Evolutionary conservation across 352 stramenopile genomes (phyloP), one percentile per base, ranked within the genome.

Genomic region (Saprolegnia diclina): DNA sequence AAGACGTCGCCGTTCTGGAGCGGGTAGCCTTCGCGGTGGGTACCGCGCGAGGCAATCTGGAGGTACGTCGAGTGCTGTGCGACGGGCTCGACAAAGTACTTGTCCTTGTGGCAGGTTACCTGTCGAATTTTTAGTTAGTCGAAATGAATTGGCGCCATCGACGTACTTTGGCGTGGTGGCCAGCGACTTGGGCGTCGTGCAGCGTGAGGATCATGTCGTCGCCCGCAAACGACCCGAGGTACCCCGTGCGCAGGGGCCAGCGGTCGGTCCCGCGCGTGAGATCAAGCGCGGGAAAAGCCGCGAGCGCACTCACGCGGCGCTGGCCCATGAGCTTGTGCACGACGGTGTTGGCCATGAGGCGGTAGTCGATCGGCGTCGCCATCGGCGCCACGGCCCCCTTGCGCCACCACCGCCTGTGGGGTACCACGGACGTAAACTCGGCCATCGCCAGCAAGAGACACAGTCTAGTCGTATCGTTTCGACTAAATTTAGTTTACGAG

Each of bases 1-100:
- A 67, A 42, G 7, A 67, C 44, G 32, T 67, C 62, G 29, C 62
- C 62, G 6, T 38, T 40, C 14, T 53, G 46, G 18, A 67, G 29
- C 26, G 62, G 62, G 29, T 35, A 67, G 2, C 45, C 62, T 18
- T 1, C 13, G 52, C 40, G 37, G 22, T 16, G 42, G 13, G 32
- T 32, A 18, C n/a, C 35, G 24, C 61, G 22, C 18, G 46, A 38
- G 3, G 62, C 21, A n/a, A 67, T 18, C 50, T 56, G 7, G 19
- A 67, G 29, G 29, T 59, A 67, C 26, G 62, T 55, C 26, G 37
- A 24, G 42, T 22, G 18, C 13, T 67, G 19, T 6, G 21, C 42
- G 26, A 53, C n/a, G 3, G 62, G n/a, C n/a, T 57, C 32, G 19
- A 67, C n/a, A 42, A 67, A 67, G 37, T 57, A 67, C 18, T 3